Conservation (phyloP, 371 early-diverging fungal species). For the Fennellomyces sp. region DNA sequence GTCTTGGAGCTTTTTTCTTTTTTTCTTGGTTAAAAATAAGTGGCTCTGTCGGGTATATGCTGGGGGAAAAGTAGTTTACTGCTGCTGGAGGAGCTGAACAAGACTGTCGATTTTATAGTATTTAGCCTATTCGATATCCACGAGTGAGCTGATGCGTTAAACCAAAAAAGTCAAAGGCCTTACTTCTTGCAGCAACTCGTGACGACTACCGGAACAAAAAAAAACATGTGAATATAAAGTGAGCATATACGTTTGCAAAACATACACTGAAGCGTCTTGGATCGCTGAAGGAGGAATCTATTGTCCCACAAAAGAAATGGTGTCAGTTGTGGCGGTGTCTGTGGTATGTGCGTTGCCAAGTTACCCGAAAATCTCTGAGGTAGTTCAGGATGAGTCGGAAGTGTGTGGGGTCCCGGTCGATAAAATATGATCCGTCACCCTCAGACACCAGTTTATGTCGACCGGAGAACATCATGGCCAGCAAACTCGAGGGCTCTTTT, state of each 20-base stretch:
- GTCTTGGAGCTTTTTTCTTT: too few species aligned
- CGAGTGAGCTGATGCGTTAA: not conserved
- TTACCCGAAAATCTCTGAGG: slow-evolving; percentile 34
- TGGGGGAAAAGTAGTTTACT: too few species aligned
- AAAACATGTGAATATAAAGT: slow-evolving; percentile 7
- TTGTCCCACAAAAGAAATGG: not conserved
- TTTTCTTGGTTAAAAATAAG: too few species aligned
- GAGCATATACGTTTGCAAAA: not conserved
- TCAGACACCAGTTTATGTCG: slow-evolving; percentile 33
- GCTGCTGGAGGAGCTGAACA: slow-evolving; percentile 18
- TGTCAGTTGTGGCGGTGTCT: not conserved
- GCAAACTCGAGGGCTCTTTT: slow-evolving; percentile 34
- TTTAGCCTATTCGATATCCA: slow-evolving; percentile 25
- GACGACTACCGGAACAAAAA: slow-evolving; percentile 14
- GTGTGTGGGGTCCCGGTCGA: slow-evolving; percentile 41
- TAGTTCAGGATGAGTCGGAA: slow-evolving; percentile 42
- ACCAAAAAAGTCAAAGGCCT: not conserved
- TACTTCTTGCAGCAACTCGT: slow-evolving; percentile 48
- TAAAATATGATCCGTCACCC: slow-evolving; percentile 44
- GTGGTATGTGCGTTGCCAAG: not conserved
- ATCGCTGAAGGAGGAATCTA: slow-evolving; percentile 35
- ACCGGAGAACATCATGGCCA: slow-evolving; percentile 50
- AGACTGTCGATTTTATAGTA: slow-evolving; percentile 45
- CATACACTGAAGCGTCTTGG: slow-evolving; percentile 34
- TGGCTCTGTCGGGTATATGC: too few species aligned